phyloP scores from a whole-genome alignment of 1,284 basidiomycete genomes.

The Ceratobasidium sp. region DNA sequence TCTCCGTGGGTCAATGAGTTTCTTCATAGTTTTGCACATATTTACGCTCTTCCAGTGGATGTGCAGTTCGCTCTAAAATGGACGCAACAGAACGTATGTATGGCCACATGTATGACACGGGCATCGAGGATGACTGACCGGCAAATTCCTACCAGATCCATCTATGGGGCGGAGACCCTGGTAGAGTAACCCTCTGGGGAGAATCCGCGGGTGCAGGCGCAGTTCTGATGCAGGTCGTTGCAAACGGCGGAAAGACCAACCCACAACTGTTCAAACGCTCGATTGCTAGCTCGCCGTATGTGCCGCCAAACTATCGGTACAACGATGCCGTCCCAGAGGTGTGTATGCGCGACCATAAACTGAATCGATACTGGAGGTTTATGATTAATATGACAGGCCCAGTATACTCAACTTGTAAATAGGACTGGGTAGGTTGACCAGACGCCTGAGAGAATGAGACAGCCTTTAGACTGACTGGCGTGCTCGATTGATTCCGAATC shows the following conservation, averaged over 20 bases:
- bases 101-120: not conserved
- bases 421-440: no score
- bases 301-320: no score
- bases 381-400: no score
- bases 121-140: not conserved
- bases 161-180: slow-evolving; percentile 23
- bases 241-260: no score
- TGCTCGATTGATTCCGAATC: not conserved
- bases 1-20: not conserved
- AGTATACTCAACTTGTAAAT: no score
- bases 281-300: no score
- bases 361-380: no score
- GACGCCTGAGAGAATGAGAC: no score
- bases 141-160: slow-evolving; percentile 1
- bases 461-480: no score
- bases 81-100: slow-evolving; percentile 22
- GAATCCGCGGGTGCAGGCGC: slow-evolving; percentile 31
- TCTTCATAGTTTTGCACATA: not conserved
- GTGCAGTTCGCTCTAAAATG: slow-evolving; percentile 29
- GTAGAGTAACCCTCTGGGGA: slow-evolving; percentile 24
- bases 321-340: no score
- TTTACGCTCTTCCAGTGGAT: slow-evolving; percentile 7
- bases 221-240: slow-evolving; percentile 37
- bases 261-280: no score
- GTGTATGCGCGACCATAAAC: no score